Evolutionary conservation across 2,329 filamentous ascomycete genomes (phyloP).

Genomic region (Cryphonectria naterciae): DNA sequence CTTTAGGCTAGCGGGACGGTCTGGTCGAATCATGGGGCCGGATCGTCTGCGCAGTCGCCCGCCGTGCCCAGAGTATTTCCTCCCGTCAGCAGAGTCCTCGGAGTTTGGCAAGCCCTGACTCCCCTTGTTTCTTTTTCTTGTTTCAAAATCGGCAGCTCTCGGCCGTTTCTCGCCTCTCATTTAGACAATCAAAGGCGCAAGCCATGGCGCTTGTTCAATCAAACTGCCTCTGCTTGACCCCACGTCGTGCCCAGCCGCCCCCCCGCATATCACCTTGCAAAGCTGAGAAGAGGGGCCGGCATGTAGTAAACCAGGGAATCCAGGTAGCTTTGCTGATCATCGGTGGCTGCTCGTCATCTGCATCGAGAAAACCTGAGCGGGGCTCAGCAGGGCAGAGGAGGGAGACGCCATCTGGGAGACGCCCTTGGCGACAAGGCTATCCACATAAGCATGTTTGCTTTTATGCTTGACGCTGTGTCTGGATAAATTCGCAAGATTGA

Average conservation of each 20-base stretch:
- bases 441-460: conserved; percentile 14
- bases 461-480: conserved; percentile 8
- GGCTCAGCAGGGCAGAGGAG: background rate
- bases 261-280: conserved; percentile 3
- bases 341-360: background rate
- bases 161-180: conserved; percentile 24
- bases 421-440: background rate
- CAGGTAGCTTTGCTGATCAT: background rate
- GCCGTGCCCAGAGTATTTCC: conserved; percentile 33
- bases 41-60: conserved; percentile 46
- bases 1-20: conserved; percentile 32
- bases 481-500: conserved; percentile 32
- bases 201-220: conserved; percentile 10
- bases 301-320: background rate
- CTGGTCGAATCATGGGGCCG: conserved; percentile 32
- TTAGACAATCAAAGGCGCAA: conserved; percentile 10
- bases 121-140: conserved; percentile 20
- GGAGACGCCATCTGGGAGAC: background rate
- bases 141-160: conserved; percentile 24
- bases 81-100: conserved; percentile 22
- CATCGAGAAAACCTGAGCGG: background rate
- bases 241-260: background rate
- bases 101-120: conserved; percentile 22
- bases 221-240: conserved; percentile 7
- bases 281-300: background rate